A percentile compares a stretch with the other conserved stretches of the same genome.
These are phyloP conservation scores for Phylloporus arenicola DNA, from an alignment of 768 basidiomycete genomes.

Conservation along the genomic window DNA sequence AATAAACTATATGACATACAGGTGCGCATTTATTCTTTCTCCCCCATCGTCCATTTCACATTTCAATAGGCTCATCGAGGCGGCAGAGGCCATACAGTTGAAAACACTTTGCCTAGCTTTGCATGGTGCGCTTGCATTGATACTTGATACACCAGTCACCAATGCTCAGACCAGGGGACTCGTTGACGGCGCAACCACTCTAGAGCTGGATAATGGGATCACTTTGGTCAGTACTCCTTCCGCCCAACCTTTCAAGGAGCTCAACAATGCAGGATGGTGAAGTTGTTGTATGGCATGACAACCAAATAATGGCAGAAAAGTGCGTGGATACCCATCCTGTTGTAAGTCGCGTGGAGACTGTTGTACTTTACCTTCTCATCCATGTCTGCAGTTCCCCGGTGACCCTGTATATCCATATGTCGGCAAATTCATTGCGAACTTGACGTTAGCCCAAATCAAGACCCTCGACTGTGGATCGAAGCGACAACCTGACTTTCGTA, in stretches of 20 bases:
- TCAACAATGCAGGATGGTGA: constrained; percentile 54
- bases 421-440: constrained; percentile 70
- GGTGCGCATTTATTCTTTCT: constrained; percentile 25
- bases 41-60: constrained; percentile 4
- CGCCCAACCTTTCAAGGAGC: not conserved
- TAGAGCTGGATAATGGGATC: constrained; percentile 76
- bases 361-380: not conserved
- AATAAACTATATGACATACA: constrained; percentile 46
- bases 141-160: constrained; percentile 7
- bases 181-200: constrained; percentile 67
- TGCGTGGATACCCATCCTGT: constrained; percentile 64
- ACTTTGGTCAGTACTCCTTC: constrained; percentile 45
- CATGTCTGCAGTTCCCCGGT: constrained; percentile 32
- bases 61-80: constrained; percentile 62
- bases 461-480: constrained; percentile 77
- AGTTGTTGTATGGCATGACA: constrained; percentile 80
- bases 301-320: constrained; percentile 55
- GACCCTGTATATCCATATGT: constrained; percentile 71
- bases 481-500: constrained; percentile 55
- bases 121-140: constrained; percentile 49
- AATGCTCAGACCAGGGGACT: constrained; percentile 48
- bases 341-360: constrained; percentile 33
- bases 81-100: constrained; percentile 67
- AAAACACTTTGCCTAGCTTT: constrained; percentile 70
- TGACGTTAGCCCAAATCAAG: constrained; percentile 73